Evolutionary conservation across 257 asterid species (phyloP).

Genomic region (Solanum infundibuliforme): DNA sequence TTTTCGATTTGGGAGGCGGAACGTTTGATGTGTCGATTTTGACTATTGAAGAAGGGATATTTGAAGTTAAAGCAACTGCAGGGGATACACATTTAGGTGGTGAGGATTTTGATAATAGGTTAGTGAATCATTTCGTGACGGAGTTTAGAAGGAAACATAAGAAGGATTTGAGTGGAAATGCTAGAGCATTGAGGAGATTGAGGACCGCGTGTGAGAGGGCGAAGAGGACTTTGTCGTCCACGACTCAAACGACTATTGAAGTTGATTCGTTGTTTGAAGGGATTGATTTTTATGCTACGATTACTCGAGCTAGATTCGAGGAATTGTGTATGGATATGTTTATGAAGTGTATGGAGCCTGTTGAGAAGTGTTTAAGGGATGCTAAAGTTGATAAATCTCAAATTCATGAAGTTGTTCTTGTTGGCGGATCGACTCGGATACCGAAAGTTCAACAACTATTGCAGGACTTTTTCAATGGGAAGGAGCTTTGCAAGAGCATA

Average conservation of each 20-base stretch:
- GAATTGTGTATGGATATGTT: conserved; percentile 51
- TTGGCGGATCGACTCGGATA: conserved; percentile 46
- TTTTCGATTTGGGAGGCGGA: conserved; percentile 49
- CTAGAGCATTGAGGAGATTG: conserved; percentile 31
- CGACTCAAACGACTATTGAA: conserved; percentile 42
- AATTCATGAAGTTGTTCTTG: conserved; percentile 44
- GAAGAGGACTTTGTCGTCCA: conserved; percentile 33
- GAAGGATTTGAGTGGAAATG: conserved; percentile 44
- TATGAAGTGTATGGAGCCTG: conserved; percentile 51
- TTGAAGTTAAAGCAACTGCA: conserved; percentile 48
- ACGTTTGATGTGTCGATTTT: conserved; percentile 53
- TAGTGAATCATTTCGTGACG: conserved; percentile 41
- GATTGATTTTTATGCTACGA: conserved; percentile 37
- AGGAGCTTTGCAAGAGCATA: conserved; percentile 40
- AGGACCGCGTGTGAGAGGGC: conserved; percentile 48
- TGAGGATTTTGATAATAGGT: conserved; percentile 51
- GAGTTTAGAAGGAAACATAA: conserved; percentile 44
- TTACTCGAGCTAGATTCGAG: conserved; percentile 50
- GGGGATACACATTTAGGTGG: conserved; percentile 63
- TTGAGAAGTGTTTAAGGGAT: conserved; percentile 50
- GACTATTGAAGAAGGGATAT: conserved; percentile 51
- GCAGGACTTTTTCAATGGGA: conserved; percentile 48
- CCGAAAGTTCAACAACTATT: conserved; percentile 47
- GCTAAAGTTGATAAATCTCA: conserved; percentile 34
- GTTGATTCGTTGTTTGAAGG: conserved; percentile 48